Percentiles rank a stretch among this genome's conserved stretches.
Conservation (phyloP, 306 rosid genomes). For the Fragaria nilgerrensis region DNA sequence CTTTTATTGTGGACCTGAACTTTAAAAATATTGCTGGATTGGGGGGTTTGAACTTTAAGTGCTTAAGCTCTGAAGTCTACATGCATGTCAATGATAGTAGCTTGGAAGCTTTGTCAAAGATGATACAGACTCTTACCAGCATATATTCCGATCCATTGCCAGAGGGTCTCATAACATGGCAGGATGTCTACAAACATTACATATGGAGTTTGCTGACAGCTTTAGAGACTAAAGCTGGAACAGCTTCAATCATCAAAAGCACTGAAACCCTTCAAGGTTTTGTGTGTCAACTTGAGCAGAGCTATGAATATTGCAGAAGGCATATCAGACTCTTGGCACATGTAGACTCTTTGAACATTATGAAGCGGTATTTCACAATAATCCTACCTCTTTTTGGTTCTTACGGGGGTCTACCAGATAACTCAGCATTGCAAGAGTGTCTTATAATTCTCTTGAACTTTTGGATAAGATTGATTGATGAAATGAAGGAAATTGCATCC, state of each 20-base stretch:
- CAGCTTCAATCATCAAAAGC: slow-evolving; percentile 42
- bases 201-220: slow-evolving; percentile 45
- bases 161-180: slow-evolving; percentile 75
- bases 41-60: slow-evolving; percentile 65
- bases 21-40: slow-evolving; percentile 93
- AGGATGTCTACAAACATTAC: slow-evolving; percentile 77
- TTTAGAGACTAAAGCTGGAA: slow-evolving; percentile 58
- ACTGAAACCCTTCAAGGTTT: slow-evolving; percentile 71
- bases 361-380: slow-evolving; percentile 68
- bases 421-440: slow-evolving; percentile 93
- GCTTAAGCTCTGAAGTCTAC: slow-evolving; percentile 69
- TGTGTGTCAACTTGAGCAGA: slow-evolving; percentile 77
- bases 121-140: slow-evolving; percentile 61
- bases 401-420: slow-evolving; percentile 62
- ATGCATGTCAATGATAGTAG: slow-evolving; percentile 56
- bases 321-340: slow-evolving; percentile 58
- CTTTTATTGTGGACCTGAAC: slow-evolving; percentile 59
- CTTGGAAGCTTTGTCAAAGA: slow-evolving; percentile 76
- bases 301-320: slow-evolving; percentile 52
- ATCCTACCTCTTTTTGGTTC: slow-evolving; percentile 58
- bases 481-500: slow-evolving; percentile 58
- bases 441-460: slow-evolving; percentile 76
- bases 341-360: slow-evolving; percentile 71
- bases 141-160: slow-evolving; percentile 51
- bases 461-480: slow-evolving; percentile 83